These are phyloP conservation scores for Candida nanaspora DNA, from an alignment of 805 yeast species.

Conservation along the genomic window DNA sequence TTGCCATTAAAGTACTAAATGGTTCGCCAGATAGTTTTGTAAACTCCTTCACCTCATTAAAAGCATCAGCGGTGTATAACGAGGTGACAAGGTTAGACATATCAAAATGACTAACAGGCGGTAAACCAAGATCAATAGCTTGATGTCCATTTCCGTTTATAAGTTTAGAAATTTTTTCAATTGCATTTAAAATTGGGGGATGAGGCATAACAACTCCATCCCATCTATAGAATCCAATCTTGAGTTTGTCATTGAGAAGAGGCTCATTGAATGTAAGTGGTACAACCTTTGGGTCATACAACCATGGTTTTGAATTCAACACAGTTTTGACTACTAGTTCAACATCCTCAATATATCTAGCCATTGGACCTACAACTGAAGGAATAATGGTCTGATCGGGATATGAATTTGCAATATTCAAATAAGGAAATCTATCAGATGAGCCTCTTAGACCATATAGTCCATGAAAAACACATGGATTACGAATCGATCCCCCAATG, in stretches of 20 bases:
- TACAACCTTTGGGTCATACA: conserved; percentile 32
- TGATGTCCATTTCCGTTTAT: conserved; percentile 32
- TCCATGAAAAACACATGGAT: conserved; percentile 26
- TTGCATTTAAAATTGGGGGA: conserved; percentile 46
- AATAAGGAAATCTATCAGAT: conserved; percentile 28
- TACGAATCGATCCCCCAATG: conserved; percentile 32
- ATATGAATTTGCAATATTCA: conserved; percentile 25
- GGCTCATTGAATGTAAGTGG: conserved; percentile 37
- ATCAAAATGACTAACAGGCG: conserved; percentile 20
- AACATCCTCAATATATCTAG: conserved; percentile 40
- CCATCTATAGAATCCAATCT: conserved; percentile 38
- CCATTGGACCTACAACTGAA: conserved; percentile 47
- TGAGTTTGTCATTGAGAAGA: conserved; percentile 21
- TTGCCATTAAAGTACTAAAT: conserved; percentile 5
- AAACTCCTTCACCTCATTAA: conserved; percentile 17
- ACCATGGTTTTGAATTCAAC: conserved; percentile 34
- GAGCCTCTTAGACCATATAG: conserved; percentile 27
- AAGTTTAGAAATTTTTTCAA: conserved; percentile 22
- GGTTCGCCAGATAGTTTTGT: conserved; percentile 25
- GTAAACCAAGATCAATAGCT: conserved; percentile 30
- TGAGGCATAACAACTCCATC: conserved; percentile 43
- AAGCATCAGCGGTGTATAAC: conserved; percentile 17
- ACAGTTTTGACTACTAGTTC: conserved; percentile 37
- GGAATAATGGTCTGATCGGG: conserved; percentile 45
- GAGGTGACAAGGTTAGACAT: conserved; percentile 19